Evolutionary conservation across 345 rosid genomes (phyloP).

Genomic region (Hibiscus mutabilis): DNA sequence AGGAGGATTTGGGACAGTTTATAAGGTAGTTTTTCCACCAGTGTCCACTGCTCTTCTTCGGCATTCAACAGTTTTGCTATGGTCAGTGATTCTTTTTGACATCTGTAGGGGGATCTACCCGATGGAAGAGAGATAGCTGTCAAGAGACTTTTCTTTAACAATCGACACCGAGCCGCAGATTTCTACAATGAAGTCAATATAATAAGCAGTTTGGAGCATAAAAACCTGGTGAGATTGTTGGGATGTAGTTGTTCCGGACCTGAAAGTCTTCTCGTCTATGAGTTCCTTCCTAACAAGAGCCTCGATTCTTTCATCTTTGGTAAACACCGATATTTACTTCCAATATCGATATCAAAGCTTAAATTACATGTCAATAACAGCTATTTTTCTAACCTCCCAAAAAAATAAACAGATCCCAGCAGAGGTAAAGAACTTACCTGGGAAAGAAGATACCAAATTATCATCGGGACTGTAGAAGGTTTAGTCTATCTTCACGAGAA

Average conservation of each 20-base stretch:
- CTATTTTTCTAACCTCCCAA: neutral
- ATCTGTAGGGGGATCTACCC: slow-evolving; percentile 60
- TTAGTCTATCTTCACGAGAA: slow-evolving; percentile 78
- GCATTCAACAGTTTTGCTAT: neutral
- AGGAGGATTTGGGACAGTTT: slow-evolving; percentile 93
- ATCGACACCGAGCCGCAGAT: slow-evolving; percentile 84
- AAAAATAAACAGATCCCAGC: slow-evolving; percentile 41
- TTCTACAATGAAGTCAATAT: slow-evolving; percentile 94
- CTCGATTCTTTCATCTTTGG: slow-evolving; percentile 82
- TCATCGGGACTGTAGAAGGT: slow-evolving; percentile 80
- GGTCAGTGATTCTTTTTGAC: neutral
- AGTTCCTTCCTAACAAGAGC: slow-evolving; percentile 73
- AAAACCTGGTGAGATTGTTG: slow-evolving; percentile 77
- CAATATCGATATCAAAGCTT: neutral
- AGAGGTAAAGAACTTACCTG: slow-evolving; percentile 62
- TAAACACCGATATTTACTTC: slow-evolving; percentile 13
- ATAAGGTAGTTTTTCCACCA: slow-evolving; percentile 45
- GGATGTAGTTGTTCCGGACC: slow-evolving; percentile 95
- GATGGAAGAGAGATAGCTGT: slow-evolving; percentile 96
- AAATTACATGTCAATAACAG: neutral
- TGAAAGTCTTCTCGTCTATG: slow-evolving; percentile 92
- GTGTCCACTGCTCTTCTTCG: neutral
- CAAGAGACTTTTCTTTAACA: slow-evolving; percentile 84
- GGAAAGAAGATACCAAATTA: slow-evolving; percentile 55
- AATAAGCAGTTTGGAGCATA: slow-evolving; percentile 79